phyloP scores from a whole-genome alignment of 2,329 filamentous ascomycete genomes.

The Xylaria sp. region DNA sequence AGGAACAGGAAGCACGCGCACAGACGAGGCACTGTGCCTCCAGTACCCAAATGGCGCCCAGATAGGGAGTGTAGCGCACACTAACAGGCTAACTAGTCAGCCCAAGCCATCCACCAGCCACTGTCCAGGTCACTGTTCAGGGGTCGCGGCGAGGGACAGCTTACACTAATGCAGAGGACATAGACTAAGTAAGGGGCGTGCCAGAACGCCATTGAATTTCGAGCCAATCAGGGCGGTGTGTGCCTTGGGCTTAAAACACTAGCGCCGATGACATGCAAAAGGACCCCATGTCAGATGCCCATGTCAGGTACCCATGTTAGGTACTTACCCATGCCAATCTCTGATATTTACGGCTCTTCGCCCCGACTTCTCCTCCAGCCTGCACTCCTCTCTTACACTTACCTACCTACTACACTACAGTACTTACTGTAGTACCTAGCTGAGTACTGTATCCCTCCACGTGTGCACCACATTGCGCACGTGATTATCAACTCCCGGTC shows the following conservation, averaged over 20 bases:
- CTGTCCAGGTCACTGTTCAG: too few species aligned
- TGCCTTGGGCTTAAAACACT: slow-evolving; percentile 46
- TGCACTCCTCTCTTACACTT: not conserved
- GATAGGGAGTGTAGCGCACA: too few species aligned
- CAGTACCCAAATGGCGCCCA: too few species aligned
- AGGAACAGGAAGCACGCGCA: too few species aligned
- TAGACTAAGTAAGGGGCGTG: slow-evolving; percentile 12
- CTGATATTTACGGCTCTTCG: slow-evolving; percentile 12
- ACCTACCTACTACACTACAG: not conserved
- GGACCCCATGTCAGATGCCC: not conserved
- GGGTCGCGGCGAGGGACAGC: not conserved
- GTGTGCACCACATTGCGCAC: not conserved
- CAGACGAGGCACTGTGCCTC: too few species aligned
- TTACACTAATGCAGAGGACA: slow-evolving; percentile 13
- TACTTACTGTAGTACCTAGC: not conserved
- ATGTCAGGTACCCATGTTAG: not conserved
- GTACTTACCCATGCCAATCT: not conserved
- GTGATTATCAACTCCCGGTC: not conserved
- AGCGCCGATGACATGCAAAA: slow-evolving; percentile 41
- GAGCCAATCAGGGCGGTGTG: slow-evolving; percentile 37
- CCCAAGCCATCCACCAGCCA: too few species aligned
- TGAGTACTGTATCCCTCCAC: too few species aligned
- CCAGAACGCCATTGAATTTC: slow-evolving; percentile 21
- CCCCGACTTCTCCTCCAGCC: slow-evolving; percentile 4
- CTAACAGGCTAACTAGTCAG: too few species aligned